phyloP scores from a whole-genome alignment of 179 eudicot species.

The Camellia oleifera region DNA sequence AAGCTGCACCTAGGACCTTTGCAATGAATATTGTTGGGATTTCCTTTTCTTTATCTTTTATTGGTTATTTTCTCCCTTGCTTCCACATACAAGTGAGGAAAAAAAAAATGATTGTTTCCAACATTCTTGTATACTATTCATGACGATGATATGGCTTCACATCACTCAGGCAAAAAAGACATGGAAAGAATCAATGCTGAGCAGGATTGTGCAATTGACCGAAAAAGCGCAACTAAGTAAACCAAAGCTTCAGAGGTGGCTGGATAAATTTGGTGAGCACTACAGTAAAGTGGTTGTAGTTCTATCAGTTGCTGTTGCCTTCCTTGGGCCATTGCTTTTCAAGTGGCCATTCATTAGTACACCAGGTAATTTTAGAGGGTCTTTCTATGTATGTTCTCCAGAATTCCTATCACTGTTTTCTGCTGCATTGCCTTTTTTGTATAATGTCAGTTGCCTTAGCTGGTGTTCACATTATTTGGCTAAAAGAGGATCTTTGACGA shows the following conservation, averaged over 20 bases:
- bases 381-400: conserved; percentile 1
- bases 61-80: neutral
- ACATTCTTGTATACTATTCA: neutral
- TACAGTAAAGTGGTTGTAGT: conserved; percentile 86
- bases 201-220: conserved; percentile 83
- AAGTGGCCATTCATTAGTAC: conserved; percentile 91
- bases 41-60: neutral
- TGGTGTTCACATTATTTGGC: neutral
- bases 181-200: conserved; percentile 95
- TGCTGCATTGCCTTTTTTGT: conserved; percentile 4
- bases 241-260: conserved; percentile 95
- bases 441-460: conserved; percentile 3
- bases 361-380: conserved; percentile 50
- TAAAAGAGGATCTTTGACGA: neutral
- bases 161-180: conserved; percentile 69
- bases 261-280: conserved; percentile 90
- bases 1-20: neutral
- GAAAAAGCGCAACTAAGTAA: conserved; percentile 92
- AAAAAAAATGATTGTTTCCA: neutral
- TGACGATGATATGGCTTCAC: neutral
- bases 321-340: conserved; percentile 83
- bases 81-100: neutral
- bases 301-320: conserved; percentile 79
- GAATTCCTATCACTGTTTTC: neutral
- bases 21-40: neutral